These are phyloP conservation scores for Paramecium sonneborni DNA, from an alignment of 73 alveolate genomes.

Conservation along the genomic window DNA sequence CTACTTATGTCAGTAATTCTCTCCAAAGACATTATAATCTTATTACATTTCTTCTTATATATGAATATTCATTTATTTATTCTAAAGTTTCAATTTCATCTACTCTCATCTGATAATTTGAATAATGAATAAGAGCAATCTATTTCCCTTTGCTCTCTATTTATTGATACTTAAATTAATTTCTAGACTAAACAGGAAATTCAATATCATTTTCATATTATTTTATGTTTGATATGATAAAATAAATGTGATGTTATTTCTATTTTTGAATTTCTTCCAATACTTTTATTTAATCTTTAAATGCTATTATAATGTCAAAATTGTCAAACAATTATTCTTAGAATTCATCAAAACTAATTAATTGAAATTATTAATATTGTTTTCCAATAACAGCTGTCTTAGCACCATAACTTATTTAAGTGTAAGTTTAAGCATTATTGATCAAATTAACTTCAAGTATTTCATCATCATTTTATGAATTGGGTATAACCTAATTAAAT, in stretches of 20 bases:
- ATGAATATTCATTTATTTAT: neutral
- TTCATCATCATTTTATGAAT: neutral
- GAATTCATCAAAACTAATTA: neutral
- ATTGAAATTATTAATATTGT: neutral
- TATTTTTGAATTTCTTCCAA: neutral
- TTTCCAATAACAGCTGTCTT: neutral
- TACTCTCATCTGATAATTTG: constrained; percentile 15
- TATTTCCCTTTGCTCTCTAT: neutral
- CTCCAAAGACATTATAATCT: constrained; percentile 35
- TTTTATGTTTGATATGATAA: neutral
- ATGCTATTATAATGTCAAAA: neutral
- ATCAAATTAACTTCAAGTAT: constrained; percentile 1
- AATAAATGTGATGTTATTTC: neutral
- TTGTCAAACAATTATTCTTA: neutral
- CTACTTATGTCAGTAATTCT: neutral
- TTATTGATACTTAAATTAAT: neutral
- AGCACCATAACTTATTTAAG: constrained; percentile 33
- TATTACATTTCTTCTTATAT: neutral
- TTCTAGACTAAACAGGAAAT: neutral
- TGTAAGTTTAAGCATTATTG: neutral
- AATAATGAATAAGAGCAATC: constrained; percentile 10
- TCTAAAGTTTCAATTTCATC: neutral
- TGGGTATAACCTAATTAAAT: neutral
- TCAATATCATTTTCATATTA: neutral
- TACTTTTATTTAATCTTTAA: neutral